These are phyloP conservation scores for Blumeriella jaapii DNA, from an alignment of 2,329 filamentous ascomycete genomes.

Conservation along the genomic window DNA sequence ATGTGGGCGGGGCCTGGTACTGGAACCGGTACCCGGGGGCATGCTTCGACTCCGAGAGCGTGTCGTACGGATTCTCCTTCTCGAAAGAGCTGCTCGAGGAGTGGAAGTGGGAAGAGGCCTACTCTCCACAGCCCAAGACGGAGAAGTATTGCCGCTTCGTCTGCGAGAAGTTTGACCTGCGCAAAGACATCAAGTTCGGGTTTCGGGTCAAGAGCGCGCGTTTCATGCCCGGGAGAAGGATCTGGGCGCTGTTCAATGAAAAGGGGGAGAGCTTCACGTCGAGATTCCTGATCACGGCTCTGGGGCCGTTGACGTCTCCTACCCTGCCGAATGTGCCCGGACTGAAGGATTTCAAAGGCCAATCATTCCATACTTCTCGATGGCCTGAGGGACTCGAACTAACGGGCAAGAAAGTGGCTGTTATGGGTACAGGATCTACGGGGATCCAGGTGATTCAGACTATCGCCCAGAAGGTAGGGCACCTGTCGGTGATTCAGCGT, in stretches of 20 bases:
- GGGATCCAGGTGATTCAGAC: conserved; percentile 21
- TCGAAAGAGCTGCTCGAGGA: conserved; percentile 43
- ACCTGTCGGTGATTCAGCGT: conserved; percentile 41
- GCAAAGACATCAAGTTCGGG: conserved; percentile 32
- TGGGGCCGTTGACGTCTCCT: conserved; percentile 44
- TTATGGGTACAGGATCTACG: conserved; percentile 36
- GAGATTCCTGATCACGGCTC: conserved; percentile 14
- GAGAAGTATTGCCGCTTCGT: conserved; percentile 47
- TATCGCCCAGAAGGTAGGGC: conserved; percentile 28
- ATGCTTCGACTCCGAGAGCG: conserved; percentile 15
- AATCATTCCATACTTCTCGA: conserved; percentile 17
- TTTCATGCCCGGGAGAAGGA: conserved; percentile 32
- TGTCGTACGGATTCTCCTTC: conserved; percentile 29
- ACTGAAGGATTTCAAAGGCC: conserved; percentile 19
- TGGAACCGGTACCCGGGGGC: conserved; percentile 29
- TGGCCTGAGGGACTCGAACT: conserved; percentile 32
- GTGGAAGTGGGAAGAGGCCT: conserved; percentile 34
- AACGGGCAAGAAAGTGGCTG: conserved; percentile 37
- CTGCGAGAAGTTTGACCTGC: conserved; percentile 41
- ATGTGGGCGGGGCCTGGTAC: conserved; percentile 42
- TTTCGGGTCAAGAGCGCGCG: conserved; percentile 29
- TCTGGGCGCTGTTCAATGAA: conserved; percentile 21
- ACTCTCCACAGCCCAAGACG: conserved; percentile 40
- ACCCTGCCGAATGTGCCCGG: conserved; percentile 28
- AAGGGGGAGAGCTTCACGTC: conserved; percentile 9